Evolutionary conservation across 129 eudicot species (phyloP).

Genomic region (Scalesia atractyloides): DNA sequence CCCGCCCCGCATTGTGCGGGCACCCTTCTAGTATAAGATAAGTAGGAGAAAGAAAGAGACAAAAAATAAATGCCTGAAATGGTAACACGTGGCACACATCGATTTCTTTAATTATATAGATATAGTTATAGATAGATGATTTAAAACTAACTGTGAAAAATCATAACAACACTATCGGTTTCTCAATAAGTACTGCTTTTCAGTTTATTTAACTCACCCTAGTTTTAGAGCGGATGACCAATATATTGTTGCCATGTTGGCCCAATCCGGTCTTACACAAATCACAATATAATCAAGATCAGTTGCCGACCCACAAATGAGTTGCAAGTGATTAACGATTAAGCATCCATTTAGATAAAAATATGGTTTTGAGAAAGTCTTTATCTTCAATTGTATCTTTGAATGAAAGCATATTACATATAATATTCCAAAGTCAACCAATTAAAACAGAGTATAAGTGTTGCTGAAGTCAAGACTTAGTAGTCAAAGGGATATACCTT

Average conservation of each 20-base stretch:
- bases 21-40: too few species aligned
- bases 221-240: neutral
- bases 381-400: slow-evolving; percentile 2
- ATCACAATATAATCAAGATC: slow-evolving; percentile 2
- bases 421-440: slow-evolving; percentile 29
- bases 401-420: neutral
- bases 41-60: too few species aligned
- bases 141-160: too few species aligned
- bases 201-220: too few species aligned
- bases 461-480: neutral
- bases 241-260: slow-evolving; percentile 2
- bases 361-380: neutral
- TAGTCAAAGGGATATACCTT: slow-evolving; percentile 30
- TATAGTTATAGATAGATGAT: too few species aligned
- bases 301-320: slow-evolving; percentile 28
- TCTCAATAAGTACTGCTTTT: too few species aligned
- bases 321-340: slow-evolving; percentile 40
- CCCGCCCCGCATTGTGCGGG: too few species aligned
- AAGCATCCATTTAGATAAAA: slow-evolving; percentile 43
- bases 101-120: too few species aligned
- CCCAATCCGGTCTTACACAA: neutral
- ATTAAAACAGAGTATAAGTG: slow-evolving; percentile 1
- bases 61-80: too few species aligned
- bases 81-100: too few species aligned
- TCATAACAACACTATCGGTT: too few species aligned